Base-by-base conservation (phyloP, 257 asterid genomes). In the Osmanthus fragrans region DNA sequence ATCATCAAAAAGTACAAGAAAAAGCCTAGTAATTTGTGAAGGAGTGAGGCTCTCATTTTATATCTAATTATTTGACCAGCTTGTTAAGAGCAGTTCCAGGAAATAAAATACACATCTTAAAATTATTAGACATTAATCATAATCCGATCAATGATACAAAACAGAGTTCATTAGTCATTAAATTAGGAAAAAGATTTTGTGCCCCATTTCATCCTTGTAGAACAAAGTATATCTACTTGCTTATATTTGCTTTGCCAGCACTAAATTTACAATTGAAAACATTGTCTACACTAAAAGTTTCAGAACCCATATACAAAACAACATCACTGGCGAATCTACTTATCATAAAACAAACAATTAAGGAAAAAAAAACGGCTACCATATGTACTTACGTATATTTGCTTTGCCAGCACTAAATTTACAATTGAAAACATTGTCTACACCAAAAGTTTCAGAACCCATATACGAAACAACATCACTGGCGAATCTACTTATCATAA, bases 381-480 rank as follows among this genome's bases (percentile, higher is more conserved):
- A 40, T n/a, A 54, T 49, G 51, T 15, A n/a, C 33, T 49, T 32
- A 5, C 19, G 7, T n/a, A 47, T 32, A 42, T 15, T 29, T 23
- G 37, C 36, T 54, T 47, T n/a, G 68, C 9, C 47, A 39, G 64
- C 49, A 45, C 25, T 67, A 32, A 51, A 74, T 30, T 33, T 4
- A 56, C 11, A 42, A 37, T 32, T 7, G 34, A 56, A 77, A 6
- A 58, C 27, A 0, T 58, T 21, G 66, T 66, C 32, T 5, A 66
- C 60, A 78, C 21, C 58, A 65, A 32, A 72, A 58, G 30, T 3
- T 45, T 9, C 45, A 74, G 66, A 69, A 73, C 68, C 64, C 29
- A 58, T 13, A 29, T 7, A 64, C 37, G 42, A 23, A 71, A n/a
- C 45, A 23, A 63, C 69, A 63, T 63, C 36, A 13, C 1, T 27